Conservation (phyloP, 805 yeast species). For the Ogataea salicorniae region DNA sequence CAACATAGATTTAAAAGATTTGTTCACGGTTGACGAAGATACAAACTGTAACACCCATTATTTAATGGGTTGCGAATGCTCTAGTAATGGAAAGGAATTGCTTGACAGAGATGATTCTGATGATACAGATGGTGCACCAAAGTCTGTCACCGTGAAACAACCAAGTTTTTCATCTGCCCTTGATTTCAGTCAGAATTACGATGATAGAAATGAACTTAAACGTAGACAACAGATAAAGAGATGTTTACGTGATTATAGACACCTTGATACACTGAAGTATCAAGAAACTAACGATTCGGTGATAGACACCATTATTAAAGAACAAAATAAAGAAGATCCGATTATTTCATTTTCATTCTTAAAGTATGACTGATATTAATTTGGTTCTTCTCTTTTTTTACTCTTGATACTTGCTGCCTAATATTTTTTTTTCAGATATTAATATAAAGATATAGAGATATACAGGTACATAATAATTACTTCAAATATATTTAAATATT, state of each 20-base stretch:
- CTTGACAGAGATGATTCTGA: slow-evolving; percentile 22
- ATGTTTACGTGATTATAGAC: slow-evolving; percentile 59
- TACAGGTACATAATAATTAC: not conserved
- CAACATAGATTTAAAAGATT: slow-evolving; percentile 60
- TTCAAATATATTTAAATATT: not conserved
- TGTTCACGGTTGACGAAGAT: slow-evolving; percentile 54
- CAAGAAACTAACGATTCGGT: slow-evolving; percentile 11
- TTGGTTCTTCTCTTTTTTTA: not conserved
- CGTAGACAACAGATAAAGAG: slow-evolving; percentile 44
- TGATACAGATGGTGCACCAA: slow-evolving; percentile 11
- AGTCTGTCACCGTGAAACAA: slow-evolving; percentile 1
- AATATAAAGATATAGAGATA: no score
- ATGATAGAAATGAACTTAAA: slow-evolving; percentile 22
- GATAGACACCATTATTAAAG: slow-evolving; percentile 25
- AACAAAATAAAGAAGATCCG: slow-evolving; percentile 22
- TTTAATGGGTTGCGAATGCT: slow-evolving; percentile 58
- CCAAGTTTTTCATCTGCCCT: slow-evolving; percentile 55
- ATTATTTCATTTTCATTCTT: slow-evolving; percentile 38
- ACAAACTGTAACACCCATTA: slow-evolving; percentile 73
- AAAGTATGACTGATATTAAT: slow-evolving; percentile 13
- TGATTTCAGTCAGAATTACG: slow-evolving; percentile 30
- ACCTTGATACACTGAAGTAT: slow-evolving; percentile 44
- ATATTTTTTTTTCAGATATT: no score
- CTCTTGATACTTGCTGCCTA: no score
- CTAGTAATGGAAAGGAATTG: slow-evolving; percentile 42